Base-by-base conservation (phyloP, 148 eudicot species). In the Nepenthes mirabilis region DNA sequence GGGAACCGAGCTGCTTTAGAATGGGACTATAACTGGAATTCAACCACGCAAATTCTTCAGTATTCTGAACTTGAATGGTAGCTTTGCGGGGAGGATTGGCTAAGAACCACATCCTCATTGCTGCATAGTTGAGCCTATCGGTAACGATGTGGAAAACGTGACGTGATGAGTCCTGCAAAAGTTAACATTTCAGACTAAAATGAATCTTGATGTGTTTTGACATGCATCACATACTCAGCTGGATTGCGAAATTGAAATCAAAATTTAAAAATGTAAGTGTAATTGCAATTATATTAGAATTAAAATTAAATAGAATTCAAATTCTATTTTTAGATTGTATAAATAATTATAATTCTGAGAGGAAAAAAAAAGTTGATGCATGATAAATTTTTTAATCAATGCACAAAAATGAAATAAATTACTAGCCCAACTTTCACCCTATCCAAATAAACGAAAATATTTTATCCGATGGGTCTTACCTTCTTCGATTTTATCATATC, bases 101-200 rank as follows among this genome's bases (percentile, higher is more conserved):
- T 62, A 83, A 66, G 80, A 88, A 88, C 96, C 96, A 88, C 96
- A 88, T 85, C 74, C 83, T 83, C 96, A 88, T 88, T 65, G 96
- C 96, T 62, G 93, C 96, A 74, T 77, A 88, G 74, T 85, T 88
- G 64, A 88, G 89, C 76, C 80, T 81, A 68, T 88, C 96, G 3
- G 96, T 85, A 57, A 88, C 96, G 51, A 88, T 71, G 65, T 88
- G 96, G 80, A 88, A 83, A 34, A 85, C 96, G 55, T 85, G 89
- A n/a, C 77, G 72, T 49, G 93, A 79, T 56, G 96, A 79, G 65
- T 79, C 75, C 96, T 88, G 93, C 65, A 12, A 58, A 52, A 45
- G 36, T 58, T 33, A 62, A 13, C 51, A 59, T 47, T 33, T 14
- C 57, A 60, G 11, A 6, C 40, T 13, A 34, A 43, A 57, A 63